A percentile compares a stretch with the other conserved stretches of the same genome.
phyloP scores from a whole-genome alignment of 2,329 filamentous ascomycete genomes.

The Colletotrichum plurivorum region DNA sequence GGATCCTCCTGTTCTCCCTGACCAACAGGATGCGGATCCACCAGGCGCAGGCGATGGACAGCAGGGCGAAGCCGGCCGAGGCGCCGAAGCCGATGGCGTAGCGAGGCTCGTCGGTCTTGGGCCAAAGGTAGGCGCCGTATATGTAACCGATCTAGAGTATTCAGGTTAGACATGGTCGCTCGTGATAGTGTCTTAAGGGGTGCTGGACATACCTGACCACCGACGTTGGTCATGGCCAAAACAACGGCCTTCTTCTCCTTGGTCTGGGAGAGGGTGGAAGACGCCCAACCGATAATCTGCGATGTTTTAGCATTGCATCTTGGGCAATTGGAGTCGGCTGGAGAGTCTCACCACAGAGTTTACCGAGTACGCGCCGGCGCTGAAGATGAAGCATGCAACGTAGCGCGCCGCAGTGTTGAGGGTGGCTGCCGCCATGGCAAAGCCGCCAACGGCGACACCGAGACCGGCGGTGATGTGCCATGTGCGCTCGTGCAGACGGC shows the following conservation, averaged over 20 bases:
- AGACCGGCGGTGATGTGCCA: conserved; percentile 65
- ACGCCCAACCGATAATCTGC: conserved; percentile 61
- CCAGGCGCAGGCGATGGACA: conserved; percentile 58
- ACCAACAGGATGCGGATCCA: conserved; percentile 56
- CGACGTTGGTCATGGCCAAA: conserved; percentile 63
- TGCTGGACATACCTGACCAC: conserved; percentile 50
- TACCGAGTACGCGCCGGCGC: conserved; percentile 59
- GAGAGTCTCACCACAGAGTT: conserved; percentile 14
- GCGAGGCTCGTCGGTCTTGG: conserved; percentile 58
- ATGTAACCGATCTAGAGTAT: conserved; percentile 58
- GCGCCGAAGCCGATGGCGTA: conserved; percentile 62
- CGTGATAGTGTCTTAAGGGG: neutral
- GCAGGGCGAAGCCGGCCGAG: conserved; percentile 58
- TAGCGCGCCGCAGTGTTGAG: conserved; percentile 57
- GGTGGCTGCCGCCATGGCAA: conserved; percentile 55
- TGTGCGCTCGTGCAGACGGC: conserved; percentile 62
- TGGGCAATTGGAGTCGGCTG: too few species aligned
- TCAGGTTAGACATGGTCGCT: neutral
- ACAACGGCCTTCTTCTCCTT: conserved; percentile 64
- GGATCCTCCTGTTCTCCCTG: conserved; percentile 57
- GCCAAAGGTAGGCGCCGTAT: conserved; percentile 66
- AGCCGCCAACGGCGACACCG: conserved; percentile 57
- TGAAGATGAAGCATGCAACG: conserved; percentile 58
- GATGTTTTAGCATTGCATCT: neutral
- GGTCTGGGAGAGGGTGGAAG: conserved; percentile 59